These are phyloP conservation scores for Trypanosoma brucei DNA, from an alignment of 208 protist genomes.

Conservation along the genomic window DNA sequence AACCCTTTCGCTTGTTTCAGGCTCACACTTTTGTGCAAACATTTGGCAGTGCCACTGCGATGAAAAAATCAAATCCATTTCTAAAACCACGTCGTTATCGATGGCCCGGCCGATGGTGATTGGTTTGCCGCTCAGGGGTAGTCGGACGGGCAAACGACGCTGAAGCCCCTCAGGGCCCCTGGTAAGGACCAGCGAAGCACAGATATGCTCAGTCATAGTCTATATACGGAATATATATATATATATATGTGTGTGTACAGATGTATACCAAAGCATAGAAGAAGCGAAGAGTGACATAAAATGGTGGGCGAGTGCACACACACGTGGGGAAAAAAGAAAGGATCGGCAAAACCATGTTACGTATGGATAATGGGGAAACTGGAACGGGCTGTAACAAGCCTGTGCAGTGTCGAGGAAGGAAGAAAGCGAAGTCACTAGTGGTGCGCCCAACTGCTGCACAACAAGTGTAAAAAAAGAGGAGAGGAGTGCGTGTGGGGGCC, in stretches of 20 bases:
- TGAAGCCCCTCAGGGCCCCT: slow-evolving; percentile 46
- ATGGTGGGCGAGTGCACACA: not conserved
- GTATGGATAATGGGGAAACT: no score
- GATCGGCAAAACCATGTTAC: no score
- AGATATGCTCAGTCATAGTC: slow-evolving; percentile 17
- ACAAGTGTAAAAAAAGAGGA: not conserved
- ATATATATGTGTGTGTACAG: not conserved
- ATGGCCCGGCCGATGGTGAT: slow-evolving; percentile 57
- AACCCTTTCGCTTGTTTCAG: not conserved
- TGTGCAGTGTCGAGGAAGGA: no score
- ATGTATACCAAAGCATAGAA: not conserved
- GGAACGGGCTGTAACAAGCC: no score
- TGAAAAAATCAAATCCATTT: slow-evolving; percentile 66
- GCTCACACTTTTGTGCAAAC: slow-evolving; percentile 19
- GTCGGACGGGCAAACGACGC: slow-evolving; percentile 34
- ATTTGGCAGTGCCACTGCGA: slow-evolving; percentile 79
- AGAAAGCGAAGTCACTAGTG: no score
- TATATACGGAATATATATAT: not conserved
- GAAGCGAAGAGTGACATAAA: not conserved
- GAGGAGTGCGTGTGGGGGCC: not conserved
- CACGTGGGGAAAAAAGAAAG: no score
- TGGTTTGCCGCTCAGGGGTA: slow-evolving; percentile 43
- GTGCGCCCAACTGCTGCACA: not conserved
- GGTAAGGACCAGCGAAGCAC: slow-evolving; percentile 44
- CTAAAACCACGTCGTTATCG: slow-evolving; percentile 61